Evolutionary conservation across 1,284 basidiomycete genomes (phyloP), one percentile per base, ranked within the genome.

Genomic region (Puccinia triticina): DNA sequence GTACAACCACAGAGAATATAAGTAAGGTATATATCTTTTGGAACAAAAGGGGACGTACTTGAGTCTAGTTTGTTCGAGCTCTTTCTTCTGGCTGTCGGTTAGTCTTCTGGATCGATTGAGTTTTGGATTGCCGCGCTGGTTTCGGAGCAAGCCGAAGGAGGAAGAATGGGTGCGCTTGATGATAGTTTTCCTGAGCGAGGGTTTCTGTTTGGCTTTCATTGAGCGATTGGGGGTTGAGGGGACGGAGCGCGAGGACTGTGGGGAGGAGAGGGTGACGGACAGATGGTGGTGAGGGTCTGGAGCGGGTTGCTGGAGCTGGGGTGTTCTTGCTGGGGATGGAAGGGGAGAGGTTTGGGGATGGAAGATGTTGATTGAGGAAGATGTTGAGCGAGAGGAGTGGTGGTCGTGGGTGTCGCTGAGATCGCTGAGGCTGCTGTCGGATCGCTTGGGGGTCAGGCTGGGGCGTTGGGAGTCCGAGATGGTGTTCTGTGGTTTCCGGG

Each of bases 381-480:
- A 61, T 53, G 29, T 53, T 77, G 53, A 77, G 55, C n/a, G 10
- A 11, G 26, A 59, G 74, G 74, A 61, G 1, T 34, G 74, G 18
- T 55, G 74, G 23, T 50, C 72, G 72, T 53, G 34, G 5, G 74
- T 10, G 43, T 77, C 74, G 29, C 74, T 77, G 32, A 77, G 55
- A 61, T 77, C 74, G 37, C 74, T 77, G 74, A 77, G 74, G 18
- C 55, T 64, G 57, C 74, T 77, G 29, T 77, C 74, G 26, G 74
- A 77, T 34, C 74, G 55, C 40, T 64, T 61, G 16, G 71, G 37
- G 43, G 46, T 50, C 23, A 57, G 32, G 32, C n/a, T 77, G 1
- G 74, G 74, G 7, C 53, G 34, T 43, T 29, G 37, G n/a, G 71
- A 73, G 12, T 73, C 34, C 8, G 71, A 21, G 32, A 32, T 18